Conservation (phyloP, 2,329 filamentous ascomycete genomes). For the Metarhizium anisopliae region DNA sequence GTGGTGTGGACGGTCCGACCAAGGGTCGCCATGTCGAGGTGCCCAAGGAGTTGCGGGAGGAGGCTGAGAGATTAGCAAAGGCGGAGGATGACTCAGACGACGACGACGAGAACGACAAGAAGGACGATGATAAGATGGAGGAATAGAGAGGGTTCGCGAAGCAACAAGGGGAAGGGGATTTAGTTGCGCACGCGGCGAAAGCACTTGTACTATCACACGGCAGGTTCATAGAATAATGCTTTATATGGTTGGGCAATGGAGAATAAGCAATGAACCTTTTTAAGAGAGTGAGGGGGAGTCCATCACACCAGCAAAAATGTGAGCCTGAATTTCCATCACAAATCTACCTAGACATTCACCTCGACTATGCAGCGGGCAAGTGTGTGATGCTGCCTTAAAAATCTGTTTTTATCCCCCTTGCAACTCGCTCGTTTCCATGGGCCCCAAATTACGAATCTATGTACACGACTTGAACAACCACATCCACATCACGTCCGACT, state of each 20-base stretch:
- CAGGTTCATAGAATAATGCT: conserved; percentile 26
- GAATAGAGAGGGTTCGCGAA: conserved; percentile 45
- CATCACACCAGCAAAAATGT: no score
- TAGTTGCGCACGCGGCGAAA: conserved; percentile 6
- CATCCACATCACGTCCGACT: conserved; percentile 4
- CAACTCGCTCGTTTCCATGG: background rate
- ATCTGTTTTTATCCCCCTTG: background rate
- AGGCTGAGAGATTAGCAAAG: conserved; percentile 89
- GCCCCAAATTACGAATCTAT: background rate
- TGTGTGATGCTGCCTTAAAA: background rate
- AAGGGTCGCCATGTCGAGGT: conserved; percentile 92
- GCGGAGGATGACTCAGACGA: conserved; percentile 82
- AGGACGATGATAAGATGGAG: conserved; percentile 77
- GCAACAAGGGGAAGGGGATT: background rate
- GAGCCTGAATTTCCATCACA: no score
- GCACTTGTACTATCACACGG: conserved; percentile 28
- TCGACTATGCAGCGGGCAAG: background rate
- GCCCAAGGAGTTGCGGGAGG: conserved; percentile 79
- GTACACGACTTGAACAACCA: background rate
- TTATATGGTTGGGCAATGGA: conserved; percentile 9
- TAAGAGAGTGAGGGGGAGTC: background rate
- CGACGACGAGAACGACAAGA: conserved; percentile 61
- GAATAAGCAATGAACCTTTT: background rate
- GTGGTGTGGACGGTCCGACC: conserved; percentile 72
- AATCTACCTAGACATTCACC: background rate